Conservation (phyloP, 78 protist species). For the Thecamonas trahens region DNA sequence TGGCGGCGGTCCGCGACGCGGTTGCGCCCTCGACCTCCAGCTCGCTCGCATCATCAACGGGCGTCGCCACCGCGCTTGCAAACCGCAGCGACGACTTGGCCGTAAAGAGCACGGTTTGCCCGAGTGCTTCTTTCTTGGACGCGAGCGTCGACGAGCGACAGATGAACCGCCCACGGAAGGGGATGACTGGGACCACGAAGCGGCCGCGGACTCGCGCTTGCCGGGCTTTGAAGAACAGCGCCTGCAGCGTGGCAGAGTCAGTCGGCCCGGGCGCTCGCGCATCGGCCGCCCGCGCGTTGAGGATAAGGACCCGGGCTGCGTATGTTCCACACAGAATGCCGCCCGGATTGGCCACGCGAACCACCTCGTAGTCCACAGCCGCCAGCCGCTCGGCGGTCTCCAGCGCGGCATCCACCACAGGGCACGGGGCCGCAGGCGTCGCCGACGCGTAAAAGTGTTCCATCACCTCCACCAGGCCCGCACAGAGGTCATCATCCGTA, state of each 20-base stretch:
- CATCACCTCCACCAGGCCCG: neutral
- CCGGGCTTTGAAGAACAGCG: neutral
- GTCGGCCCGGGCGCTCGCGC: neutral
- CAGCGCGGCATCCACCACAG: neutral
- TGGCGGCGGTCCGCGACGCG: too few relatives aligned
- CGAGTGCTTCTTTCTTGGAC: neutral
- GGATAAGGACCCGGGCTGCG: neutral
- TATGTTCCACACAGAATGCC: neutral
- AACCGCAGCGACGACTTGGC: too few relatives aligned
- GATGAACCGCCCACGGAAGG: neutral
- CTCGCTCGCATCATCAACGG: too few relatives aligned
- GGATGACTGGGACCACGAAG: conserved; percentile 14
- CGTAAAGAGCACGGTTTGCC: too few relatives aligned
- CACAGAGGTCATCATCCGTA: neutral
- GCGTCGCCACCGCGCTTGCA: too few relatives aligned
- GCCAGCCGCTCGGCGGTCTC: neutral
- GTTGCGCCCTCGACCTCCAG: too few relatives aligned
- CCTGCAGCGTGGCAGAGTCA: neutral
- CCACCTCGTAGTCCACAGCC: neutral
- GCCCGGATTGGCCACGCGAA: neutral
- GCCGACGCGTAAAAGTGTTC: neutral
- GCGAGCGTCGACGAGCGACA: conserved; percentile 8
- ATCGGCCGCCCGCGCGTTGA: neutral
- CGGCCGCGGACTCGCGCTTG: conserved; percentile 1
- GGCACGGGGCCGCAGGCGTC: neutral